Conservation (phyloP, 371 early-diverging fungal genomes). For the Umbelopsis sp. region DNA sequence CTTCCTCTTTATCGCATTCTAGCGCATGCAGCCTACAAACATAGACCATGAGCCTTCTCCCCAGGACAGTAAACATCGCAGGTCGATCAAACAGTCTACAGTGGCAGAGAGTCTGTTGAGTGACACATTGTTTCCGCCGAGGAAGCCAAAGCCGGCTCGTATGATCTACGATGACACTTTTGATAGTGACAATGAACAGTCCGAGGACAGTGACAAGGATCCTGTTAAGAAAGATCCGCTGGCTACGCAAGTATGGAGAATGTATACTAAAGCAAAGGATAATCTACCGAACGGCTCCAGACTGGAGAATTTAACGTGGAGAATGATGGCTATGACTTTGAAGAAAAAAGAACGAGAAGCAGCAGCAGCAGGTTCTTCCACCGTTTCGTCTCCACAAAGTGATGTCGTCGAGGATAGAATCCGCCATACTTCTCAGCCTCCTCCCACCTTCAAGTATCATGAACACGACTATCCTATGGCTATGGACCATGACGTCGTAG, state of each 20-base stretch:
- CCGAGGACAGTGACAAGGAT: constrained; percentile 35
- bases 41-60: neutral
- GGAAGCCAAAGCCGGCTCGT: constrained; percentile 28
- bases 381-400: constrained; percentile 1
- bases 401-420: constrained; percentile 1
- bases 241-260: constrained; percentile 67
- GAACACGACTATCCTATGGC: neutral
- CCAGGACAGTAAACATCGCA: constrained; percentile 1
- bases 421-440: constrained; percentile 14
- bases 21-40: constrained; percentile 6
- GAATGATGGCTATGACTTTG: constrained; percentile 69
- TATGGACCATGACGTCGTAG: neutral
- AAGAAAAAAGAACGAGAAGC: constrained; percentile 48
- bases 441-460: neutral
- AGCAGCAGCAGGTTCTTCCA: constrained; percentile 15
- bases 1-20: neutral
- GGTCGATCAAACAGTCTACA: constrained; percentile 21
- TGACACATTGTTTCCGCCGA: constrained; percentile 36
- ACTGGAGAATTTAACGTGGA: constrained; percentile 73
- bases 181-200: constrained; percentile 34
- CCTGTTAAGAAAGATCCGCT: constrained; percentile 56
- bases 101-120: constrained; percentile 33
- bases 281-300: constrained; percentile 65
- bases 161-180: constrained; percentile 44
- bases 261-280: constrained; percentile 73